Evolutionary conservation across 2,329 filamentous ascomycete genomes (phyloP).

Genomic region (Fusarium sp.): DNA sequence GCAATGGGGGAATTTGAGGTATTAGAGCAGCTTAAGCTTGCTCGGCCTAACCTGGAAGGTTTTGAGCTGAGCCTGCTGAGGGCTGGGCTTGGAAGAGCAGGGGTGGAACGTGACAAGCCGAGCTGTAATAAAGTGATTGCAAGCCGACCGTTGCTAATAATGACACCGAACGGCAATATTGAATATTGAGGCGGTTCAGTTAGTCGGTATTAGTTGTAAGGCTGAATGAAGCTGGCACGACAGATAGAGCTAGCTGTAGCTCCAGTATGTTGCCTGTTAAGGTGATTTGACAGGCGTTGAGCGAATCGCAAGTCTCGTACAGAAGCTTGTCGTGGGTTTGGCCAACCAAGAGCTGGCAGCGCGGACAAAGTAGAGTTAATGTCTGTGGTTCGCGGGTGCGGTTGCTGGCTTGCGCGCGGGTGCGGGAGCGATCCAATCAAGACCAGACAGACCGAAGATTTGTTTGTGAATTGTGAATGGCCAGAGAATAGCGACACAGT

Average conservation of each 20-base stretch:
- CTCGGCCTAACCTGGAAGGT: not conserved
- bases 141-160: not conserved
- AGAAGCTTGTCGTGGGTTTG: slow-evolving; percentile 25
- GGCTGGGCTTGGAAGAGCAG: slow-evolving; percentile 4
- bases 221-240: not conserved
- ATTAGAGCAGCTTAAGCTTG: slow-evolving; percentile 6
- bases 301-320: slow-evolving; percentile 32
- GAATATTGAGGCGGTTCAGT: slow-evolving; percentile 4
- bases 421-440: slow-evolving; percentile 44
- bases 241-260: slow-evolving; percentile 19
- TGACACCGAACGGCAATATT: not conserved
- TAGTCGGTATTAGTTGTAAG: slow-evolving; percentile 5
- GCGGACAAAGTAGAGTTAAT: slow-evolving; percentile 21
- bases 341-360: slow-evolving; percentile 8
- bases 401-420: slow-evolving; percentile 33
- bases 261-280: slow-evolving; percentile 36
- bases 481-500: slow-evolving; percentile 43
- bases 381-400: slow-evolving; percentile 24
- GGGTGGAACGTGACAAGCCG: slow-evolving; percentile 13
- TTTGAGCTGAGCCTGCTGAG: not conserved
- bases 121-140: slow-evolving; percentile 11
- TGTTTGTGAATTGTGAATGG: slow-evolving; percentile 50
- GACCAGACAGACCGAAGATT: slow-evolving; percentile 34
- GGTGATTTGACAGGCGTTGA: slow-evolving; percentile 34
- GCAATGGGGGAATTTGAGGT: slow-evolving; percentile 18